Evolutionary conservation across 345 rosid genomes (phyloP), one percentile per base, ranked within the genome.

Genomic region (Punica granatum): DNA sequence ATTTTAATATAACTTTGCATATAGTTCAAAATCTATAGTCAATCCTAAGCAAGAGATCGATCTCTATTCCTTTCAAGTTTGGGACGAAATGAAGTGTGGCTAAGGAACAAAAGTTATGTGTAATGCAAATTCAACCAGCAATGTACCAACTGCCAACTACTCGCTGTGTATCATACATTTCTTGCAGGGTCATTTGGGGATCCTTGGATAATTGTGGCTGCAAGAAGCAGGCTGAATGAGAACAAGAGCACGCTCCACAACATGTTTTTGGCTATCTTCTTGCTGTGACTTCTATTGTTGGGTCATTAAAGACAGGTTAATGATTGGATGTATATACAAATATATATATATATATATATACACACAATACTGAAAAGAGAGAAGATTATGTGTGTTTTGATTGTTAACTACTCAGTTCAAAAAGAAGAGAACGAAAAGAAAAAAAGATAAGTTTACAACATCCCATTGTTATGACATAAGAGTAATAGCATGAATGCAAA

Each of bases 1-100:
- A 92, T n/a, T 4, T 88, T 83, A 60, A 92, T 92, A 71, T 88
- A 86, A 35, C 84, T 73, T 96, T 92, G 80, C 11, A 34, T 48
- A 28, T 14, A 3, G 12, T 5, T 46, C 4, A 11, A 41, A 11
- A 41, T 2, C 4, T 16, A 41, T 7, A 41, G 44, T 11, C 2
- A 41, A 41, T 13, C 44, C 14, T 11, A 41, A 41, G 44, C 4
- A n/a, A n/a, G n/a, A n/a, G n/a, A n/a, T n/a, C n/a, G n/a, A n/a
- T n/a, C n/a, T n/a, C n/a, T n/a, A n/a, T n/a, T n/a, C n/a, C n/a
- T n/a, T n/a, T n/a, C n/a, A n/a, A n/a, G n/a, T n/a, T n/a, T n/a
- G n/a, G n/a, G n/a, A n/a, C n/a, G n/a, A n/a, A 5, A 0, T 46
- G 7, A 4, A 18, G 19, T 46, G n/a, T 46, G n/a, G 15, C 53